These are phyloP conservation scores for Diaporthe citri DNA, from an alignment of 2,329 filamentous ascomycete species.

Conservation along the genomic window DNA sequence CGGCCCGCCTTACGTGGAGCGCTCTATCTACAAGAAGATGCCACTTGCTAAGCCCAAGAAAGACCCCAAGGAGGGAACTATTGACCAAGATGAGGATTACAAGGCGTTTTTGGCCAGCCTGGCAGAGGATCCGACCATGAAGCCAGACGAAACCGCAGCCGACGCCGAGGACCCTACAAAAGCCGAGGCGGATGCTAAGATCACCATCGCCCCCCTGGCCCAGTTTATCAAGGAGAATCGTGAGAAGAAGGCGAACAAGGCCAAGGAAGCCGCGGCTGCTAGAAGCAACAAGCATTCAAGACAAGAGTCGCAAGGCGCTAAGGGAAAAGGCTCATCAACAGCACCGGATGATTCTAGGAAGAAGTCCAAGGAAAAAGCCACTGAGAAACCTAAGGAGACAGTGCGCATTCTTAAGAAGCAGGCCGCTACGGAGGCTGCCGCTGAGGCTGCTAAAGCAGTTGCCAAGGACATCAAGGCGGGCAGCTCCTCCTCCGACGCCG, in stretches of 20 bases:
- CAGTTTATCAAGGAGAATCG: slow-evolving; percentile 81
- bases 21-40: slow-evolving; percentile 85
- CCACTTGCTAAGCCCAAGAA: slow-evolving; percentile 80
- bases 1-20: slow-evolving; percentile 84
- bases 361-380: slow-evolving; percentile 67
- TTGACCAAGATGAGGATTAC: slow-evolving; percentile 96
- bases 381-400: slow-evolving; percentile 67
- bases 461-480: slow-evolving; percentile 52
- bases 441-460: slow-evolving; percentile 59
- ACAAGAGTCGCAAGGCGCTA: slow-evolving; percentile 65
- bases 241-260: slow-evolving; percentile 88
- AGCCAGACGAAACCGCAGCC: slow-evolving; percentile 61
- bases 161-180: slow-evolving; percentile 63
- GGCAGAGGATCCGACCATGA: slow-evolving; percentile 71
- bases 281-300: slow-evolving; percentile 69
- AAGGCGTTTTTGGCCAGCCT: slow-evolving; percentile 91
- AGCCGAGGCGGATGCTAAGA: slow-evolving; percentile 66
- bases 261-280: slow-evolving; percentile 67
- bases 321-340: slow-evolving; percentile 56
- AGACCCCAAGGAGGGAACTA: slow-evolving; percentile 91
- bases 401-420: slow-evolving; percentile 75
- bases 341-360: slow-evolving; percentile 62
- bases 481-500: slow-evolving; percentile 50
- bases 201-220: slow-evolving; percentile 84
- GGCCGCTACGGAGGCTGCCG: slow-evolving; percentile 61